These are phyloP conservation scores for Berkeleyomyces basicola DNA, from an alignment of 2,329 filamentous ascomycete genomes.

Conservation along the genomic window DNA sequence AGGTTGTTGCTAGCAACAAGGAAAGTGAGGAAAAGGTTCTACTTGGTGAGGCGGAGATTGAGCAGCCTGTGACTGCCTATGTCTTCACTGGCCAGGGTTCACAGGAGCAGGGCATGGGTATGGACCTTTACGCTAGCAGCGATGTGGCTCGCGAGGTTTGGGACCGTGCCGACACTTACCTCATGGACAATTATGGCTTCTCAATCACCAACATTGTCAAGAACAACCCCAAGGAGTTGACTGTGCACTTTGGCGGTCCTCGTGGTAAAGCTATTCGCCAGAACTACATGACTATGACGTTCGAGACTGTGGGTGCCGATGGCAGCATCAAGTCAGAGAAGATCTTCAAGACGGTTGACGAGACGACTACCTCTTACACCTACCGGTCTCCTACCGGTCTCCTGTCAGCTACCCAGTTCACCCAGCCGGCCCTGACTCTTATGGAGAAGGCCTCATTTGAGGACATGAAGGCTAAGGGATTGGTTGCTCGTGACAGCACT, in stretches of 20 bases:
- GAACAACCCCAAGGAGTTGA: conserved; percentile 98
- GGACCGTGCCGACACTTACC: conserved; percentile 94
- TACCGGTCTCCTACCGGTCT: conserved; percentile 91
- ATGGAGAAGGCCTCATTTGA: conserved; percentile 99
- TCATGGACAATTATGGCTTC: conserved; percentile 97
- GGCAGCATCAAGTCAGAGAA: conserved; percentile 94
- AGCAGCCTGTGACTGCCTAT: conserved; percentile 91
- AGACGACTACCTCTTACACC: conserved; percentile 87
- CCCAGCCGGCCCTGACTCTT: conserved; percentile 85
- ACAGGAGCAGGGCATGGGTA: conserved; percentile 98
- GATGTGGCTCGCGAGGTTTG: conserved; percentile 91
- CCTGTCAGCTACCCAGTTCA: conserved; percentile 95
- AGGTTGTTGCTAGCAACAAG: conserved; percentile 89
- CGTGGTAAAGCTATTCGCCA: conserved; percentile 93
- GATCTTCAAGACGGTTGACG: conserved; percentile 96
- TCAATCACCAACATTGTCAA: conserved; percentile 98
- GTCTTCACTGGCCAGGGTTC: conserved; percentile 97
- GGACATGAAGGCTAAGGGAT: conserved; percentile 94
- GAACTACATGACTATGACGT: conserved; percentile 99
- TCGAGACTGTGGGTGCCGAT: conserved; percentile 89
- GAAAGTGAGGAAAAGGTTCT: conserved; percentile 95
- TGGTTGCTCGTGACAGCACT: conserved; percentile 89
- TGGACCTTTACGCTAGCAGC: conserved; percentile 93
- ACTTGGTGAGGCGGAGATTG: conserved; percentile 87
- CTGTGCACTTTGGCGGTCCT: conserved; percentile 92